Conservation (phyloP, 495 filamentous ascomycete genomes). For the Aspergillus saccharolyticus region DNA sequence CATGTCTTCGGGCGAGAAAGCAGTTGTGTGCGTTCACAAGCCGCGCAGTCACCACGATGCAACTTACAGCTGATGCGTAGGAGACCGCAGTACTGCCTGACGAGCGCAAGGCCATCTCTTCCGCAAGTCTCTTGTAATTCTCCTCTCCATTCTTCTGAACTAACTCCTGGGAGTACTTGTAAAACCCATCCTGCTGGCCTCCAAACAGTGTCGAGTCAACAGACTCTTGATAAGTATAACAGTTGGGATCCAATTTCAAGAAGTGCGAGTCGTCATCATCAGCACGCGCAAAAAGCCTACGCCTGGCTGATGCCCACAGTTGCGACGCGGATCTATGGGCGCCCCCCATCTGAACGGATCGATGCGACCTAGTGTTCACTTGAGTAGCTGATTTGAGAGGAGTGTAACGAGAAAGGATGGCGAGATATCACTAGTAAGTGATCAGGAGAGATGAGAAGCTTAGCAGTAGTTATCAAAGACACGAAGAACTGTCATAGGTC, state of each 20-base stretch:
- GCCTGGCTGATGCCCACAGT: conserved; percentile 15
- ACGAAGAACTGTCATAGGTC: neutral
- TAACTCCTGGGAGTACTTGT: conserved; percentile 23
- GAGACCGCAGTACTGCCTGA: conserved; percentile 19
- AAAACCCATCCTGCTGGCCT: conserved; percentile 20
- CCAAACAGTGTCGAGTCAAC: conserved; percentile 3
- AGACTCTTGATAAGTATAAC: neutral
- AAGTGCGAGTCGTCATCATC: conserved; percentile 1
- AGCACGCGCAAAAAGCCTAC: conserved; percentile 19
- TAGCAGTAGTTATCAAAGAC: no score
- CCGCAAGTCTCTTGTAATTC: neutral
- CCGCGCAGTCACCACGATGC: neutral
- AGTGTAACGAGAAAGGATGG: neutral
- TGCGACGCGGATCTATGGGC: conserved; percentile 13
- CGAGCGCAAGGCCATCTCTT: conserved; percentile 6
- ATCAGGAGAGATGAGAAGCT: neutral
- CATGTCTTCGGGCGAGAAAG: neutral
- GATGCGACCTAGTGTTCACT: neutral
- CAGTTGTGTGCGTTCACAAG: neutral
- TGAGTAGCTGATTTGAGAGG: neutral
- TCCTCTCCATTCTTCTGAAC: conserved; percentile 13
- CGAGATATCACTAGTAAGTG: neutral
- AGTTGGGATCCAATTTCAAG: neutral
- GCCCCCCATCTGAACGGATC: conserved; percentile 1
- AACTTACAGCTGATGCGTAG: conserved; percentile 22